Evolutionary conservation across 768 basidiomycete genomes (phyloP), one percentile per base, ranked within the genome.

Genomic region (Hygrocybe coccinea): DNA sequence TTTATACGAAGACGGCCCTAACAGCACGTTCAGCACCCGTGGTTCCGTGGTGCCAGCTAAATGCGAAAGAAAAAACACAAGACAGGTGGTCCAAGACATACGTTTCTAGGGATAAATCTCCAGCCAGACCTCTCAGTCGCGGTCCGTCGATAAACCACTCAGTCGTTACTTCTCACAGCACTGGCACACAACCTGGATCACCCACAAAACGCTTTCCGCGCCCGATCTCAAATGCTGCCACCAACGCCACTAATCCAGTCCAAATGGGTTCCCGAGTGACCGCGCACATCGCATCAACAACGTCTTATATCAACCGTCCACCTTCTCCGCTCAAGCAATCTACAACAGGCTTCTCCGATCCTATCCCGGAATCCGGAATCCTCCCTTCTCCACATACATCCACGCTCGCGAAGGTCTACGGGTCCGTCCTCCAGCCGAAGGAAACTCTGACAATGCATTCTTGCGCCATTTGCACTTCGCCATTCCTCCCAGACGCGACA

Each of bases 51-150:
- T 83, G 76, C 59, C 76, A 76, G 57, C 68, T 64, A 11, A 67
- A 74, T 19, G 60, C 74, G 11, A 72, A 76, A 56, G 73, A 72
- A 45, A 65, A 71, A 44, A 64, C 67, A 49, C 74, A 80, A 52
- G 91, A 92, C 67, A 81, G 76, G 62, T 93, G 90, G 90, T 85
- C 87, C 1, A 84, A 84, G 67, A 91, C 86, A 41, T 92, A 88
- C 65, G 82, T 87, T 22, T 76, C 81, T 37, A 74, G 71, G 60
- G 77, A 83, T 51, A 75, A 69, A 56, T 75, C 83, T n/a, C 76
- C 80, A 14, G 67, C 70, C 17, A 66, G 68, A 52, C 62, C 75
- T 43, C 55, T 64, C 53, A 55, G 68, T 62, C 62, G 59, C 58
- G 39, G 19, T 64, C 45, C 58, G 60, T 50, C 50, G 12, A 62